These are phyloP conservation scores for Alternaria alternata DNA, from an alignment of 2,329 filamentous ascomycete genomes.

Conservation along the genomic window DNA sequence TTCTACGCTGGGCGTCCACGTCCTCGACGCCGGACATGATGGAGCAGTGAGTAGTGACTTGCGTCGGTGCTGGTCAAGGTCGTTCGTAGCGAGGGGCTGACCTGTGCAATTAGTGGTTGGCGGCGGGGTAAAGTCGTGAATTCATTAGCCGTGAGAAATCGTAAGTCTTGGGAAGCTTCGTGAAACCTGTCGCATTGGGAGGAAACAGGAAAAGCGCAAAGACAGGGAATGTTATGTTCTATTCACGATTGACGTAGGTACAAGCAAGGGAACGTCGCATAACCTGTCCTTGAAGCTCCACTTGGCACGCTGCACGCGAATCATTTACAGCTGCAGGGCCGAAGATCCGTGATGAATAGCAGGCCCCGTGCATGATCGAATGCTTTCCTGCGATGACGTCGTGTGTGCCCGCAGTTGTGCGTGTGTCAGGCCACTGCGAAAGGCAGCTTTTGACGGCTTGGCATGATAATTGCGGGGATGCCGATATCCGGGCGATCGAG, in stretches of 20 bases:
- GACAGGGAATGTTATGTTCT: conserved; percentile 19
- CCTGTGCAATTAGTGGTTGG: background rate
- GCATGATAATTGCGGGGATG: conserved; percentile 27
- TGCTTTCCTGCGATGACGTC: conserved; percentile 34
- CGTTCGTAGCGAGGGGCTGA: conserved; percentile 1
- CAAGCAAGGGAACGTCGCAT: conserved; percentile 18
- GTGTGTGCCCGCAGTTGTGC: conserved; percentile 10
- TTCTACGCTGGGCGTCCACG: conserved; percentile 46
- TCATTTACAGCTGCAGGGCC: conserved; percentile 26
- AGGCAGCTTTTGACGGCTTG: conserved; percentile 16
- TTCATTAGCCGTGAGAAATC: conserved; percentile 6
- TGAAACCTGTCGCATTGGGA: background rate
- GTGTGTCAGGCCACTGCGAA: conserved; percentile 23
- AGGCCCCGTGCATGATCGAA: conserved; percentile 10
- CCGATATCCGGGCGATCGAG: conserved; percentile 6
- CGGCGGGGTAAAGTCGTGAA: conserved; percentile 1
- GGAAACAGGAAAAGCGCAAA: conserved; percentile 24
- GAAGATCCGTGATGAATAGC: conserved; percentile 20
- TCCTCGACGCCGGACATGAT: conserved; percentile 55
- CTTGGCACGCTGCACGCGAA: conserved; percentile 20
- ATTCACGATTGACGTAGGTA: conserved; percentile 36
- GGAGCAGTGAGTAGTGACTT: conserved; percentile 1
- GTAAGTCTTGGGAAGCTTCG: background rate
- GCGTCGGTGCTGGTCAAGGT: conserved; percentile 3
- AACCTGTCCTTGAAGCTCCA: conserved; percentile 21